Conservation (phyloP, 2,329 filamentous ascomycete genomes). For the Cercospora beticola region DNA sequence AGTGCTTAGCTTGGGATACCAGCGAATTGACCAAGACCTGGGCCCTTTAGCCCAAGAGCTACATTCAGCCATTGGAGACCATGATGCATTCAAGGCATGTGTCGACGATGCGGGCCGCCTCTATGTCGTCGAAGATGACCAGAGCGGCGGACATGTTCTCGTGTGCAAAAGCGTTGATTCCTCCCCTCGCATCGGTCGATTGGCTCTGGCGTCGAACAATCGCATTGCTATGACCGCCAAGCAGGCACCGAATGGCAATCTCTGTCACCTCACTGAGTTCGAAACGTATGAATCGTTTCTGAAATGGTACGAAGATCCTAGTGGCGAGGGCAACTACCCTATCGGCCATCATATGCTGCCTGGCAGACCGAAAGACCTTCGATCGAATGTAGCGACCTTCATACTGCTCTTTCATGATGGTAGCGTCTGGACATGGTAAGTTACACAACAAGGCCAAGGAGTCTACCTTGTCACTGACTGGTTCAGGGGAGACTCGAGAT, state of each 20-base stretch:
- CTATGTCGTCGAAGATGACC: slow-evolving; percentile 20
- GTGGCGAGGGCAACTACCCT: slow-evolving; percentile 26
- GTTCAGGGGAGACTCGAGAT: slow-evolving; percentile 58
- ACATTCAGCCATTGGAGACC: slow-evolving; percentile 32
- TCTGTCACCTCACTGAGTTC: slow-evolving; percentile 36
- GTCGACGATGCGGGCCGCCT: slow-evolving; percentile 31
- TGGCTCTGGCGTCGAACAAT: slow-evolving; percentile 35
- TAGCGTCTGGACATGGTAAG: slow-evolving; percentile 38
- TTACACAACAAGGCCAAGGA: background rate
- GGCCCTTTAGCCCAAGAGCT: slow-evolving; percentile 5
- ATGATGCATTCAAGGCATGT: slow-evolving; percentile 35
- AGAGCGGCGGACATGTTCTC: background rate
- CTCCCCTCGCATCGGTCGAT: slow-evolving; percentile 26
- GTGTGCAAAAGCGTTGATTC: slow-evolving; percentile 14
- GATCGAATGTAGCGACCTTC: slow-evolving; percentile 43
- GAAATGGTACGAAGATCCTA: slow-evolving; percentile 32
- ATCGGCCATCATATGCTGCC: slow-evolving; percentile 30
- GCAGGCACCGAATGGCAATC: slow-evolving; percentile 29
- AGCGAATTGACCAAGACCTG: slow-evolving; percentile 19
- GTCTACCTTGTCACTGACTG: background rate
- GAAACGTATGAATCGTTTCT: slow-evolving; percentile 27
- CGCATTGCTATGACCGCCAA: slow-evolving; percentile 33
- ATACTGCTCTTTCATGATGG: slow-evolving; percentile 40
- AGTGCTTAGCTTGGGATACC: slow-evolving; percentile 21
- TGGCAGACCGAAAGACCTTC: slow-evolving; percentile 34